A percentile compares a stretch with the other conserved stretches of the same genome.
These are phyloP conservation scores for Hapsidospora chrysogenum DNA, from an alignment of 495 filamentous ascomycete genomes.

Conservation along the genomic window DNA sequence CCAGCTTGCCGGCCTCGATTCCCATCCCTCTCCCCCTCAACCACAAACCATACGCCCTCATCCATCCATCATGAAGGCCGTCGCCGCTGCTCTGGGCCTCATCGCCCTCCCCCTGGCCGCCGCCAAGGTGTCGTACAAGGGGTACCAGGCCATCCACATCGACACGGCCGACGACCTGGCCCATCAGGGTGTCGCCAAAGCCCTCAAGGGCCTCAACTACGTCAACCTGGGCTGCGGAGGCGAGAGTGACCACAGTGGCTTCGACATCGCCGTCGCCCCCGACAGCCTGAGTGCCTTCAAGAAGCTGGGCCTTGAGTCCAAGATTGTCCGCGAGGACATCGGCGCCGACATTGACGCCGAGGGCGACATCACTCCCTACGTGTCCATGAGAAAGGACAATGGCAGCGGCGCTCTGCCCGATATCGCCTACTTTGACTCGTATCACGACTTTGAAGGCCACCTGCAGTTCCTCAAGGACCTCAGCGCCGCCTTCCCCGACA, in stretches of 20 bases:
- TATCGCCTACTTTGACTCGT: slow-evolving; percentile 26
- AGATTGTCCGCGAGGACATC: background rate
- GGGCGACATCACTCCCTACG: too few relatives aligned
- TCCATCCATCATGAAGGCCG: background rate
- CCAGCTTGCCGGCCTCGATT: too few relatives aligned
- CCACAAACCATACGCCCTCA: too few relatives aligned
- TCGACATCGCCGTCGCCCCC: background rate
- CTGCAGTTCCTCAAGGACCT: slow-evolving; percentile 34
- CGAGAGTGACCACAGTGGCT: background rate
- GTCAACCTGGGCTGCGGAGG: background rate
- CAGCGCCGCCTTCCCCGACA: slow-evolving; percentile 23
- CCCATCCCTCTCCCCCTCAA: too few relatives aligned
- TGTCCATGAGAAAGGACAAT: too few relatives aligned
- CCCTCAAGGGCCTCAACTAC: background rate
- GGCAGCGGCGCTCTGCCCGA: background rate
- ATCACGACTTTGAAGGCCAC: slow-evolving; percentile 41
- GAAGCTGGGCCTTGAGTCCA: background rate
- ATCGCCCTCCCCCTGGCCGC: background rate
- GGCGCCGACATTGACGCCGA: background rate
- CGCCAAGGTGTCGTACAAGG: background rate
- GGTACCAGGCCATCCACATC: background rate
- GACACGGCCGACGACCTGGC: background rate
- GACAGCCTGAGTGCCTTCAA: background rate
- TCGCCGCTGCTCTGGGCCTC: background rate
- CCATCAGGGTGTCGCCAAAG: background rate